Evolutionary conservation across 192 early-diverging fungal genomes (phyloP), one percentile per base, ranked within the genome.

Genomic region (Entomortierella beljakovae): DNA sequence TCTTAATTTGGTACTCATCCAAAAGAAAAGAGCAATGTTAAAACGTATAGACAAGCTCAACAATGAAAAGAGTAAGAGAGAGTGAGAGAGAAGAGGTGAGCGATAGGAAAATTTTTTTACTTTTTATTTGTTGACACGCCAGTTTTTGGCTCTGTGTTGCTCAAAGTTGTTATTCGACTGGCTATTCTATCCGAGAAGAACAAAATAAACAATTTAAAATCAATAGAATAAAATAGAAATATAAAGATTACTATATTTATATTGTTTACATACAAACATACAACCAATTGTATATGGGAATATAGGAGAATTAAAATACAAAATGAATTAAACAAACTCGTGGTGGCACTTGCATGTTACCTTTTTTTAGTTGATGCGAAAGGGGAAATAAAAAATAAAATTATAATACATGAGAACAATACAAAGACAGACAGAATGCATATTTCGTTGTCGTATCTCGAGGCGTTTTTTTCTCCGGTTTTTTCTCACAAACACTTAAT

Each of bases 1-100:
- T 54, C 63, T 65, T 65, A 65, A 65, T 65, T 65, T 65, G 63
- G 63, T 65, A 42, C 25, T 55, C 63, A 65, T 65, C 29, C 29
- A 42, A 61, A 26, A n/a, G n/a, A n/a, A n/a, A n/a, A n/a, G n/a
- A n/a, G n/a, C n/a, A n/a, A n/a, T n/a, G n/a, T n/a, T n/a, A n/a
- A n/a, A n/a, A n/a, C n/a, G n/a, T n/a, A n/a, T n/a, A n/a, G n/a
- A n/a, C n/a, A n/a, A n/a, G 57, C 6, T 32, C 7, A 31, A 56
- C 11, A 56, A 31, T 31, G 32, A 56, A 52, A 9, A 57, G 33
- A 57, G 55, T 35, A 34, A 31, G 55, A 35, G 55, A 29, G 35
- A 42, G 25, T 31, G 15, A 37, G 26, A n/a, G 26, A 59, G 38
- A 23, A 7, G 20, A 48, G 43, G 42, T 40, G 57, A 69, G 67